Base-by-base conservation (phyloP, 257 asterid species). In the Solanum phureja region DNA sequence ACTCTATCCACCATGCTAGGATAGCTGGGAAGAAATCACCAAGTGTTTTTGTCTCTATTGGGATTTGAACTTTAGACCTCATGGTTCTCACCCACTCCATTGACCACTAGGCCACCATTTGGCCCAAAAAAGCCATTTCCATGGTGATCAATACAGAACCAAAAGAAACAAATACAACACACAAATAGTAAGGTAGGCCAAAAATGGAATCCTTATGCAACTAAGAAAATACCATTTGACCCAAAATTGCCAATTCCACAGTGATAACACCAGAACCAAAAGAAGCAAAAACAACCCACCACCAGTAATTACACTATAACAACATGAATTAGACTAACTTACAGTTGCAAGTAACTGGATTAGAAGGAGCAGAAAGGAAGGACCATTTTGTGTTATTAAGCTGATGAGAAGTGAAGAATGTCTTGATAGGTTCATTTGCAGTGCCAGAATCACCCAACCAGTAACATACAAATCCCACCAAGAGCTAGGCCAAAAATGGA, bases 381-480 rank as follows among this genome's bases (percentile, higher is more conserved):
- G 96, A 88, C 99, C 99, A 97, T 42, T 91, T 89, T 90, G 97
- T 93, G 92, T 88, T 92, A 3, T 90, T 91, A 91, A 95, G 94
- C 83, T 89, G 92, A 58, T 93, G 92, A 12, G 99, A 94, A 87
- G 95, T 94, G 92, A 97, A 97, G 64, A 95, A 85, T 85, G 93
- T 73, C 92, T 91, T 95, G 91, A 95, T 95, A 60, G 99, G 99
- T 85, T 96, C 99, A 89, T 97, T 97, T 81, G 94, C 98, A 11
- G 98, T 96, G 82, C 99, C 99, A 89, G 99, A 94, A 89, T 95
- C 99, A 86, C 99, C 99, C 90, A 95, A 93, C 23, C 99, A 31
- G 9, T 16, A 66, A 24, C 35, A 69, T 9, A 29, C 42, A 33
- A 71, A 71, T 5, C n/a, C 77, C 24, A 72, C n/a, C 46, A 72